Base-by-base conservation (phyloP, 257 asterid genomes). In the Solanum rostratum region DNA sequence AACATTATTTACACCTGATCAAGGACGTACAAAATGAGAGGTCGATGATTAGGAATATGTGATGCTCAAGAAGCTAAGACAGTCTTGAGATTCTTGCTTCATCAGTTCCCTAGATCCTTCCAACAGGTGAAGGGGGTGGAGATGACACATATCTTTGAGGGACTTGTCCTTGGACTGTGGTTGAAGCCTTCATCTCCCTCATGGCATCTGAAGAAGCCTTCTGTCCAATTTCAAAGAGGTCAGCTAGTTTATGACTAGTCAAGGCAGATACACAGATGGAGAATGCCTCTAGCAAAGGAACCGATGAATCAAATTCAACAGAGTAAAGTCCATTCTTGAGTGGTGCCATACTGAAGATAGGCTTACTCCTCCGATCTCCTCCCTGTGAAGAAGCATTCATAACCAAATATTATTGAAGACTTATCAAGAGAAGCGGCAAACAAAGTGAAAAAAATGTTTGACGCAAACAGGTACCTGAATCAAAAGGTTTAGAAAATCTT, bases 81-180 rank as follows among this genome's bases (percentile, higher is more conserved):
- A 14, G 33, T 24, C 81, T 73, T 49, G 43, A 39, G 14, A 43
- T 45, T 73, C 80, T 73, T 73, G 59, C 59, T 73, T 7, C 82
- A 76, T 76, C 81, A 74, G 60, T 33, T 60, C 29, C 78, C 88
- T 86, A 96, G 84, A 93, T 94, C 91, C 99, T 93, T 83, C 95
- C 99, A 24, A 89, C 98, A 0, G 99, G 99, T 50, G 99, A 96
- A 29, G 91, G 85, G 5, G 98, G 99, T 19, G 98, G 98, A 80
- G 91, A 91, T 8, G 97, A 80, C 29, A 89, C 85, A 86, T 89
- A 94, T 84, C 89, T 91, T 69, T 90, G 91, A 63, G 97, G 95
- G 50, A 82, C 33, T 86, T 89, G 90, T 81, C 89, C 89, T 65
- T 86, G 91, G 83, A 89, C 59, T 7, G 80, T 14, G 82, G 86